Conservation (phyloP, 2,329 filamentous ascomycete species). For the Dactylonectria macrodidyma region DNA sequence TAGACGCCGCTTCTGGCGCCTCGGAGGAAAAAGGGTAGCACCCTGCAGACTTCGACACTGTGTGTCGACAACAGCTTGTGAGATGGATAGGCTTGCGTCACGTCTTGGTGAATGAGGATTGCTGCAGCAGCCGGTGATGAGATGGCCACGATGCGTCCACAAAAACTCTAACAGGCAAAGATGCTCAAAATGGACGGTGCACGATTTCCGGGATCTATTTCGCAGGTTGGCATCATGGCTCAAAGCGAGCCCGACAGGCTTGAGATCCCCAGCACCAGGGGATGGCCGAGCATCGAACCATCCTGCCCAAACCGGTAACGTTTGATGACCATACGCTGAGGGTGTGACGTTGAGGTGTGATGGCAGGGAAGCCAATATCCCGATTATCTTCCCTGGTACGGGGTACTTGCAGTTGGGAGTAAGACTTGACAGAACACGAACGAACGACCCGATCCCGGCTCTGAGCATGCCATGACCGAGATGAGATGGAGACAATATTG, state of each 20-base stretch:
- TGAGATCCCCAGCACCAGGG: conserved; percentile 20
- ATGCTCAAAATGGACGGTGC: conserved; percentile 9
- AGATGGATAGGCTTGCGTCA: conserved; percentile 16
- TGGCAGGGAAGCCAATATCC: conserved; percentile 2
- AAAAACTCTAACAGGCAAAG: conserved; percentile 4
- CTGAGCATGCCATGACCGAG: conserved; percentile 8
- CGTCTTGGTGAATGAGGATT: conserved; percentile 4
- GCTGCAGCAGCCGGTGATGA: not conserved
- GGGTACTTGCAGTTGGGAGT: conserved; percentile 2
- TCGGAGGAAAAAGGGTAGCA: conserved; percentile 22
- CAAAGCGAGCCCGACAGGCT: conserved; percentile 21
- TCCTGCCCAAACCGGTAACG: conserved; percentile 8
- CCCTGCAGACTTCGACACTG: conserved; percentile 24
- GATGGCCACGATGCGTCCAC: conserved; percentile 3
- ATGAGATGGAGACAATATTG: conserved; percentile 21
- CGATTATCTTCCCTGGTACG: not conserved
- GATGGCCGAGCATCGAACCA: conserved; percentile 30
- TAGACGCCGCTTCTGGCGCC: conserved; percentile 30
- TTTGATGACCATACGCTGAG: conserved; percentile 16
- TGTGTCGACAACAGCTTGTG: conserved; percentile 21
- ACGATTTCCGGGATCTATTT: conserved; percentile 1
- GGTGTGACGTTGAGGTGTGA: conserved; percentile 17
- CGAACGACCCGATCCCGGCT: conserved; percentile 18
- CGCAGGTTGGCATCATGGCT: conserved; percentile 19
- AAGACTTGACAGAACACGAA: conserved; percentile 8